Evolutionary conservation across 192 early-diverging fungal species (phyloP).

Genomic region (Gaertneriomyces semiglobifer): DNA sequence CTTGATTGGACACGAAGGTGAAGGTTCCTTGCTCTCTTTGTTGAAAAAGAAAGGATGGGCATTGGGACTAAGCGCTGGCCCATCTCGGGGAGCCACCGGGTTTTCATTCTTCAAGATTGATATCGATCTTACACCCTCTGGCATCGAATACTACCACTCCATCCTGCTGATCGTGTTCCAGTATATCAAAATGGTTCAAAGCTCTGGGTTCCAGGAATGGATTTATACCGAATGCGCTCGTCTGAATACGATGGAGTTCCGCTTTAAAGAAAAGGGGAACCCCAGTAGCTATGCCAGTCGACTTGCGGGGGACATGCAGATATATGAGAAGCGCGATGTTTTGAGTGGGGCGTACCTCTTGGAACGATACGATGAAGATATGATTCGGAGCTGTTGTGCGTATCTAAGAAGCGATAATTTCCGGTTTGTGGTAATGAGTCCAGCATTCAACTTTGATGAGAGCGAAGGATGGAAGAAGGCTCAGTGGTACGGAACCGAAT

Average conservation of each 20-base stretch:
- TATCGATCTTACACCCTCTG: conserved; percentile 69
- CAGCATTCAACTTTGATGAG: conserved; percentile 7
- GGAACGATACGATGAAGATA: conserved; percentile 60
- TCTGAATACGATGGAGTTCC: conserved; percentile 41
- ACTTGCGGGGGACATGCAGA: conserved; percentile 75
- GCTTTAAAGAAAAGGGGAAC: conserved; percentile 52
- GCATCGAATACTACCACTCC: conserved; percentile 64
- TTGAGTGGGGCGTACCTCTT: conserved; percentile 69
- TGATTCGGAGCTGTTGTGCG: conserved; percentile 61
- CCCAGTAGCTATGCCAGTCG: conserved; percentile 64
- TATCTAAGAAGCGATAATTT: conserved; percentile 64
- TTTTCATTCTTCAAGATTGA: conserved; percentile 83
- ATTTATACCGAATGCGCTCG: conserved; percentile 71
- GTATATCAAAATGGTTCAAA: conserved; percentile 80
- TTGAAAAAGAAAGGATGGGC: conserved; percentile 93
- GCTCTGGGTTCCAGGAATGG: conserved; percentile 69
- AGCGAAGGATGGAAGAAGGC: conserved; percentile 52
- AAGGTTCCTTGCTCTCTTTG: conserved; percentile 78
- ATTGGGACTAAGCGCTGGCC: conserved; percentile 65
- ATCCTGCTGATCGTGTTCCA: conserved; percentile 80
- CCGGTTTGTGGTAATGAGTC: conserved; percentile 8
- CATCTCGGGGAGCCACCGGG: conserved; percentile 59
- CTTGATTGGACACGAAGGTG: conserved; percentile 88
- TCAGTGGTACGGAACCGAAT: conserved; percentile 79
- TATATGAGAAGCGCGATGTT: conserved; percentile 65